A percentile compares a stretch with the other conserved stretches of the same genome.
These are phyloP conservation scores for Dactylellina haptotyla DNA, from an alignment of 2,329 filamentous ascomycete genomes.

Conservation along the genomic window DNA sequence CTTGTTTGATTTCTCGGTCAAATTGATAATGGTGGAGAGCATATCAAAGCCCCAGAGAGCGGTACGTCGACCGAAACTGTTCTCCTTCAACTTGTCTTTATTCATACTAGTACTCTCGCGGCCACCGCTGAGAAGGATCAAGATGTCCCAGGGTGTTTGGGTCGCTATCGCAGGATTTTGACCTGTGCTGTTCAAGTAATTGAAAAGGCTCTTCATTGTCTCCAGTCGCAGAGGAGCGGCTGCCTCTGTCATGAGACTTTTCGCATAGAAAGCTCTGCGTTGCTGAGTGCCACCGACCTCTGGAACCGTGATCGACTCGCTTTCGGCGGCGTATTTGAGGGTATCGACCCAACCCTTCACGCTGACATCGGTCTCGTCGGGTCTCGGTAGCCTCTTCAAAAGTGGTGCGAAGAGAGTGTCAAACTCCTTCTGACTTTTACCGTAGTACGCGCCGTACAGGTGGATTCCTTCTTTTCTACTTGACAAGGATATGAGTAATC, in stretches of 20 bases:
- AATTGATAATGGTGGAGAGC: constrained; percentile 18
- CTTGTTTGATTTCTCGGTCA: constrained; percentile 10
- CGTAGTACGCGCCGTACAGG: constrained; percentile 18
- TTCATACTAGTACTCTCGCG: not conserved
- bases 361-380: constrained; percentile 4
- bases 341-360: constrained; percentile 29
- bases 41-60: constrained; percentile 51
- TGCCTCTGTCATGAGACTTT: not conserved
- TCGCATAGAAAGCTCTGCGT: constrained; percentile 5
- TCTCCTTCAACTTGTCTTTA: constrained; percentile 22
- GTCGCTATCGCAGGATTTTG: not conserved
- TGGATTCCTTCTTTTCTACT: not conserved
- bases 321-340: constrained; percentile 7
- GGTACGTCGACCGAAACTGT: constrained; percentile 51
- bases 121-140: constrained; percentile 55
- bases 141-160: constrained; percentile 39
- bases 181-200: not conserved
- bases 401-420: constrained; percentile 13
- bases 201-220: not conserved
- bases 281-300: not conserved
- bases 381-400: constrained; percentile 17
- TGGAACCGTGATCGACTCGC: constrained; percentile 5
- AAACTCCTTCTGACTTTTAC: constrained; percentile 6
- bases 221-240: not conserved
- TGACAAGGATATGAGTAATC: constrained; percentile 33